Base-by-base conservation (phyloP, 768 basidiomycete genomes). In the Kwoniella sp. region DNA sequence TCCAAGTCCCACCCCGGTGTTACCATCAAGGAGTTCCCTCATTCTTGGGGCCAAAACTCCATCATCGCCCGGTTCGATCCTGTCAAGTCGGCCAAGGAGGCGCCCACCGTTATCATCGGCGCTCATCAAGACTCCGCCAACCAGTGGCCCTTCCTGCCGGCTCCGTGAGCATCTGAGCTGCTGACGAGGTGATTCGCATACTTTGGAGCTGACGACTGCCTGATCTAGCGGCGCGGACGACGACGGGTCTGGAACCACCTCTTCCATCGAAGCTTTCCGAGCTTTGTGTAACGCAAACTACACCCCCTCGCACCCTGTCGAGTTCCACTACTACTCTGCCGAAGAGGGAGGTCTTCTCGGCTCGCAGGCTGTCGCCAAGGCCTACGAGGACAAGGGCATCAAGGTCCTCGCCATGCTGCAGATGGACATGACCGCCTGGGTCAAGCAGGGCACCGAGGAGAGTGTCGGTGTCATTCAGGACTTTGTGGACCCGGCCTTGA, bases 381-480 rank as follows among this genome's bases (percentile, higher is more conserved):
- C 81, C 54, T 95, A 93, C 68, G 82, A 82, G 65, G 67, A 76
- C 20, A 79, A 80, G 51, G 76, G 76, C 5, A 80, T 80, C 47
- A 83, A 85, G 63, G 86, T 89, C 56, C 74, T 84, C 60, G 87
- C 85, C 43, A 89, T 89, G 87, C 84, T 84, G 67, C 88, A 89
- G 79, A 86, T 87, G 65, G 73, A 76, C 52, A 75, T 76, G 59
- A 75, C 74, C 15, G 77, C 66, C 36, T 95, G 89, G 89, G 87
- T 93, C 56, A 89, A 89, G 80, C 75, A 74, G 67, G 88, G 87
- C 29, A 84, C 84, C 33, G 75, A 81, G 78, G 79, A 79, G 67
- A 82, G 82, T 77, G 85, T 92, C 55, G 73, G 79, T 33, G 59
- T 93, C 45, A 88, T 93, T 66, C 84, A 81, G 33, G 91, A 95